phyloP scores from a whole-genome alignment of 495 filamentous ascomycete genomes.

The Lasiosphaeria ovina region DNA sequence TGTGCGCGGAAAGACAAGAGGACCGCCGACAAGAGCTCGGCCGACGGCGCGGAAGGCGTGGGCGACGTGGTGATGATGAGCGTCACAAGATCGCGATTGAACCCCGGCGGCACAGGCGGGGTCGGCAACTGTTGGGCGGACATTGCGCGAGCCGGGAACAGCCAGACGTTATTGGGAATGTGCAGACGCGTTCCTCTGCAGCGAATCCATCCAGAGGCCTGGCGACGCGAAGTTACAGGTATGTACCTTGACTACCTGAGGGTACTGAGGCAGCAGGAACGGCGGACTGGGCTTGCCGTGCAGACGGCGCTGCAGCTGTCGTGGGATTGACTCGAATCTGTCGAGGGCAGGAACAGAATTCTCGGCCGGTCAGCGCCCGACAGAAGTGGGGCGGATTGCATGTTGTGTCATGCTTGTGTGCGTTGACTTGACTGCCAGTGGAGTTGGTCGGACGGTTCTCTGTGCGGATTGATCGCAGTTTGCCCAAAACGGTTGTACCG shows the following conservation, averaged over 20 bases:
- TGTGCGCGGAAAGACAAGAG: constrained; percentile 38
- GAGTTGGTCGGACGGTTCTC: background rate
- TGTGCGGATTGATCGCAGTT: background rate
- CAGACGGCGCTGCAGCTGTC: background rate
- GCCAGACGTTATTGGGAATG: background rate
- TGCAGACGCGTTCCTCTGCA: background rate
- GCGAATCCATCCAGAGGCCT: constrained; percentile 10
- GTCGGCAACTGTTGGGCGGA: constrained; percentile 7
- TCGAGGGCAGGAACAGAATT: background rate
- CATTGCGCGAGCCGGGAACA: constrained; percentile 10
- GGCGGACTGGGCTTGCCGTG: background rate
- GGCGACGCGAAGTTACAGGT: too few relatives aligned
- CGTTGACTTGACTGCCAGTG: background rate
- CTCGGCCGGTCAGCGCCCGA: background rate
- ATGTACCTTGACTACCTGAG: too few relatives aligned
- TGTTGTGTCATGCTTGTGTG: background rate
- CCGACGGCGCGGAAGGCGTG: constrained; percentile 47
- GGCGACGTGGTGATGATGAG: constrained; percentile 50
- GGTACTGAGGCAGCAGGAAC: too few relatives aligned
- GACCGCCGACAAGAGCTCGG: constrained; percentile 41
- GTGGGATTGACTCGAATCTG: background rate
- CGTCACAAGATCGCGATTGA: constrained; percentile 32
- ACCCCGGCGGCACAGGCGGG: background rate
- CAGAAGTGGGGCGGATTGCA: background rate
- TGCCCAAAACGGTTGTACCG: background rate